These are phyloP conservation scores for Myxozyma udenii DNA, from an alignment of 805 yeast genomes.

Conservation along the genomic window DNA sequence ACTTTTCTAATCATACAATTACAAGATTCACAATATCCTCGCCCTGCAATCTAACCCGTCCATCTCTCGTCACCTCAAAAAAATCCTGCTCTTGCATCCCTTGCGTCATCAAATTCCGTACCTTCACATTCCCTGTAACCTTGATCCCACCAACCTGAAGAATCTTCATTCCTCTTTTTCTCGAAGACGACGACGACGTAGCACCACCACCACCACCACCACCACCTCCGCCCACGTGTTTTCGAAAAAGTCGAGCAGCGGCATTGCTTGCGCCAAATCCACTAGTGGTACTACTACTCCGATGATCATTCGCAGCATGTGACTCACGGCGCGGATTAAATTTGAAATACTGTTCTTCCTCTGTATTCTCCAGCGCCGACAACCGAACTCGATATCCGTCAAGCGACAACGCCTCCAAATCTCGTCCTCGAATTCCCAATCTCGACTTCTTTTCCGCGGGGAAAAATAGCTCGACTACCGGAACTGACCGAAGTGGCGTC, in stretches of 20 bases:
- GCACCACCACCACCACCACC: not conserved
- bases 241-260: not conserved
- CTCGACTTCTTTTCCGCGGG: constrained; percentile 16
- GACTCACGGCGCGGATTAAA: not conserved
- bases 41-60: constrained; percentile 21
- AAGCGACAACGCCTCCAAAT: constrained; percentile 21
- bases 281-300: not conserved
- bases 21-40: constrained; percentile 23
- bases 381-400: constrained; percentile 29
- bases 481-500: constrained; percentile 12
- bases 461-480: constrained; percentile 21
- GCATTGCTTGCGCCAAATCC: not conserved
- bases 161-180: constrained; percentile 5
- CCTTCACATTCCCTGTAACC: constrained; percentile 22
- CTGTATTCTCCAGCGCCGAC: not conserved
- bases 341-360: not conserved
- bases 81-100: constrained; percentile 14
- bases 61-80: constrained; percentile 18
- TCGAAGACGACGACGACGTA: not conserved
- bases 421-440: constrained; percentile 12
- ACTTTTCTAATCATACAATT: constrained; percentile 13
- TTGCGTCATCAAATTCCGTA: constrained; percentile 18
- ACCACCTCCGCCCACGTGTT: too few relatives aligned
- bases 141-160: constrained; percentile 18
- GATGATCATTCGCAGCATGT: not conserved